Conservation (phyloP, 129 eudicot species). For the Chrysanthemum makinoi region DNA sequence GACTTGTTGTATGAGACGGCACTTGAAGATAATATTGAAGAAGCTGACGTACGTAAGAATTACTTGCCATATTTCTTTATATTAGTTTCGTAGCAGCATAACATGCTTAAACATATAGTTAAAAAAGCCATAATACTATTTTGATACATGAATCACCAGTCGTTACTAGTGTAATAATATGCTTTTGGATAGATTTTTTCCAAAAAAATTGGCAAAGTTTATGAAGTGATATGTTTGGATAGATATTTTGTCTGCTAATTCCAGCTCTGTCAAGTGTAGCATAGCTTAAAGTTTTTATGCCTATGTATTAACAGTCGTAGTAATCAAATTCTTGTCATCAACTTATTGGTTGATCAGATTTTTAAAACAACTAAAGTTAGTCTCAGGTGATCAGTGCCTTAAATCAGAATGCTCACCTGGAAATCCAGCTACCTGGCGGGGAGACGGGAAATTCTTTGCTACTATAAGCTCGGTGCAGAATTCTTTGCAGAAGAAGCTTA, state of each 20-base stretch:
- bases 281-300: neutral
- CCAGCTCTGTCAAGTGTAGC: no score
- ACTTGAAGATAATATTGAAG: conserved; percentile 69
- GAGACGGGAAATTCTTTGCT: conserved; percentile 90
- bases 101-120: neutral
- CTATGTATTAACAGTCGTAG: neutral
- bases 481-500: conserved; percentile 59
- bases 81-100: neutral
- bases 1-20: conserved; percentile 82
- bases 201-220: no score
- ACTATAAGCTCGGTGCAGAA: conserved; percentile 49
- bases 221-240: no score
- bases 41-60: conserved; percentile 74
- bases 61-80: conserved; percentile 17
- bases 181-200: no score
- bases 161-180: neutral
- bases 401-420: conserved; percentile 34
- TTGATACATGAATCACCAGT: neutral
- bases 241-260: no score
- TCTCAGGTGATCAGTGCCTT: conserved; percentile 46
- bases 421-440: conserved; percentile 77
- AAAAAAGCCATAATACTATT: neutral
- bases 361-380: conserved; percentile 26
- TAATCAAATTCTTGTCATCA: neutral
- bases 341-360: conserved; percentile 17